Evolutionary conservation across 208 protist genomes (phyloP).

Genomic region (Trypanosoma platydactyli): DNA sequence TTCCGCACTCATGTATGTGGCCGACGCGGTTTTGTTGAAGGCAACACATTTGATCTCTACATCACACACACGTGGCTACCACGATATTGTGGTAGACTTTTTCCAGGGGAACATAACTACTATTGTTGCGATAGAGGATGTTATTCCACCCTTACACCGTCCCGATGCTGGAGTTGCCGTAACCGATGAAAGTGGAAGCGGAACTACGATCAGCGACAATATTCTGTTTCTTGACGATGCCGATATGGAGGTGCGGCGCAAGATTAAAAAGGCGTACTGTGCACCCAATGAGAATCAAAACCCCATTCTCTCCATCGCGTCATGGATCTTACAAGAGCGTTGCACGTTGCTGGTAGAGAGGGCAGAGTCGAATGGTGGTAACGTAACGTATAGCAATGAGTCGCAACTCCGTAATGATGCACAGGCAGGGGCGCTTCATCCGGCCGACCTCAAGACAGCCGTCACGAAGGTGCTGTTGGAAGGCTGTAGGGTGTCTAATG

Average conservation of each 20-base stretch:
- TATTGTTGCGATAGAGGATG: constrained; percentile 30
- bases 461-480: constrained; percentile 73
- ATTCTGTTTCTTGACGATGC: constrained; percentile 98
- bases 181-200: constrained; percentile 56
- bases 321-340: constrained; percentile 49
- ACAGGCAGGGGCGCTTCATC: constrained; percentile 75
- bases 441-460: constrained; percentile 89
- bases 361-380: constrained; percentile 60
- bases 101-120: constrained; percentile 43
- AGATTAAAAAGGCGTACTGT: constrained; percentile 97
- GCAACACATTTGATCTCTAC: constrained; percentile 76
- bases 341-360: constrained; percentile 47
- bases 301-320: constrained; percentile 89
- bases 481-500: constrained; percentile 32
- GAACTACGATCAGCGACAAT: constrained; percentile 86
- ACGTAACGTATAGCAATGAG: constrained; percentile 48
- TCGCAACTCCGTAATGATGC: constrained; percentile 61
- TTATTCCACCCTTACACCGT: constrained; percentile 87
- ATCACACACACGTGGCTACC: constrained; percentile 40
- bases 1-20: constrained; percentile 80
- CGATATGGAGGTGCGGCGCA: constrained; percentile 91
- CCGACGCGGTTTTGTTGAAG: constrained; percentile 48
- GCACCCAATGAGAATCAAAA: constrained; percentile 85
- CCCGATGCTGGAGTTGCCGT: constrained; percentile 56
- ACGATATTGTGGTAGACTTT: constrained; percentile 52